Conservation (phyloP, 2,329 filamentous ascomycete species). For the Lithohypha guttulata region DNA sequence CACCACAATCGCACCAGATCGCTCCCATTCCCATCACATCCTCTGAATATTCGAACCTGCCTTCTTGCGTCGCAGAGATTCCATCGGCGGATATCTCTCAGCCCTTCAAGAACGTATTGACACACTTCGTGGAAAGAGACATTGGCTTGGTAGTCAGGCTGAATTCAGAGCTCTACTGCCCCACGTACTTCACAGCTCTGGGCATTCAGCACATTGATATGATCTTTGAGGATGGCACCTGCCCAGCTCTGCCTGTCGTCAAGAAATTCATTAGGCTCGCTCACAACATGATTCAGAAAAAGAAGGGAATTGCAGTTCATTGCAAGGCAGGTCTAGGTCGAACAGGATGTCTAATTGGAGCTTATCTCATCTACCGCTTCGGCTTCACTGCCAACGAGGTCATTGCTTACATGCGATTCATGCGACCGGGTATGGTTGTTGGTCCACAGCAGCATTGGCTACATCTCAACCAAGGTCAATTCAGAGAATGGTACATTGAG, state of each 20-base stretch:
- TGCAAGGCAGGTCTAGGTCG: constrained; percentile 95
- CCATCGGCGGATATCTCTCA: constrained; percentile 60
- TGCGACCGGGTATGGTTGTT: constrained; percentile 97
- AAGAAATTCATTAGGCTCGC: constrained; percentile 90
- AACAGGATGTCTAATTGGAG: constrained; percentile 91
- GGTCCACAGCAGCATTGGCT: constrained; percentile 98
- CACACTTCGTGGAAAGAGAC: constrained; percentile 76
- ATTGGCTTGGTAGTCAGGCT: constrained; percentile 89
- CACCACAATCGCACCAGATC: constrained; percentile 72
- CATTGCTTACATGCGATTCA: constrained; percentile 97
- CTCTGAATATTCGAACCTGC: constrained; percentile 62
- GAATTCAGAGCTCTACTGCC: constrained; percentile 91
- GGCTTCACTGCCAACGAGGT: constrained; percentile 96
- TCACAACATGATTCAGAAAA: constrained; percentile 86
- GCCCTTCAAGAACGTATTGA: constrained; percentile 92
- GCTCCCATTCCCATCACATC: constrained; percentile 61
- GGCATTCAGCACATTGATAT: constrained; percentile 96
- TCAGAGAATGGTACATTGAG: constrained; percentile 95
- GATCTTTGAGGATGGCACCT: constrained; percentile 99
- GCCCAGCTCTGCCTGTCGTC: constrained; percentile 78
- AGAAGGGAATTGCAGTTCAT: constrained; percentile 91
- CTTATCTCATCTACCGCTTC: constrained; percentile 93
- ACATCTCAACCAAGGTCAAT: constrained; percentile 89
- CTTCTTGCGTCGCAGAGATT: constrained; percentile 63
- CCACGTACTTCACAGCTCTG: constrained; percentile 91